Evolutionary conservation across 2,329 filamentous ascomycete genomes (phyloP).

Genomic region (Hypoxylon sp.): DNA sequence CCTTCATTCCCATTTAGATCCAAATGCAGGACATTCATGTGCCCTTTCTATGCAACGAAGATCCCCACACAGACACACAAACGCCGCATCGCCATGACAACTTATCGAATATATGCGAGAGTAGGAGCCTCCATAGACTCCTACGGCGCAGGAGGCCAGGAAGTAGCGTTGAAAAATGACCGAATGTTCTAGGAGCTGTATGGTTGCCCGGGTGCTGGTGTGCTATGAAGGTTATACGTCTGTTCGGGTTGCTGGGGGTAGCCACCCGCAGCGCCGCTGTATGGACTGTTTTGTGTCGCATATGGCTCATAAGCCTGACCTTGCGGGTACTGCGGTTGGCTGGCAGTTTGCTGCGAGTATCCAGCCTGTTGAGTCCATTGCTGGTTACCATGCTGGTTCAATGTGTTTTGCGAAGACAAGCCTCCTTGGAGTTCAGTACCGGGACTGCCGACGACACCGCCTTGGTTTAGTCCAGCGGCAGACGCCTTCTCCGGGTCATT

Average conservation of each 20-base stretch:
- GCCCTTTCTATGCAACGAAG: neutral
- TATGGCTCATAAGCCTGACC: conserved; percentile 39
- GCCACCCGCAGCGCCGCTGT: conserved; percentile 34
- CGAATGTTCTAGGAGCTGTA: conserved; percentile 38
- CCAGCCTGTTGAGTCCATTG: conserved; percentile 39
- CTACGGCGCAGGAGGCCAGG: conserved; percentile 39
- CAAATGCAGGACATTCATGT: neutral
- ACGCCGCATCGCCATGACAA: conserved; percentile 18
- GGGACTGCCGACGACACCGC: conserved; percentile 8
- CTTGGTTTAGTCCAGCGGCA: conserved; percentile 1
- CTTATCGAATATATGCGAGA: no score
- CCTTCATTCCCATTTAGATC: neutral
- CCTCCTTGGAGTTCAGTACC: conserved; percentile 36
- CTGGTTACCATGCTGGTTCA: conserved; percentile 40
- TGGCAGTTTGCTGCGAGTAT: conserved; percentile 26
- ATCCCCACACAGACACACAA: conserved; percentile 3
- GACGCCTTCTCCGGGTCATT: conserved; percentile 46
- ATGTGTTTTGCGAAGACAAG: conserved; percentile 24
- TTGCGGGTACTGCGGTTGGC: conserved; percentile 32
- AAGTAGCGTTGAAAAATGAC: conserved; percentile 42
- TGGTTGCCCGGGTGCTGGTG: conserved; percentile 40
- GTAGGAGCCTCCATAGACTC: no score
- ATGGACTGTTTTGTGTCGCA: conserved; percentile 38
- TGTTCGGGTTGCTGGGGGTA: conserved; percentile 39
- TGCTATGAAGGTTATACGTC: conserved; percentile 30